A percentile compares a stretch with the other conserved stretches of the same genome.
Conservation (phyloP, 176 grass and related monocot species). For the Oryza meridionalis region DNA sequence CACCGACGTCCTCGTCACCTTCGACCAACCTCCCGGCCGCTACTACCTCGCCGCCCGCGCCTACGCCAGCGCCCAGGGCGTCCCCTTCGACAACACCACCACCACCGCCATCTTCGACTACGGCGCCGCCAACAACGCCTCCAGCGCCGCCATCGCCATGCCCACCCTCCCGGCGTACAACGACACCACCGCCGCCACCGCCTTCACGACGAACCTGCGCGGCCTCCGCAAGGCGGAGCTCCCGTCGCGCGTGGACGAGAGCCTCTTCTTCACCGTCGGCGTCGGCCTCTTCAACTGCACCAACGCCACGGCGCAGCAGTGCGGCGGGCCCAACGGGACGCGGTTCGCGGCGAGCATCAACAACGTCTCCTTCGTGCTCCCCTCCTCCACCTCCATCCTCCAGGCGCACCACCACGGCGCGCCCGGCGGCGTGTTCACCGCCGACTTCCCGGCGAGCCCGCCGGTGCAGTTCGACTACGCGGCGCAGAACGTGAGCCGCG, state of each 20-base stretch:
- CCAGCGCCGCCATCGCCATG: constrained; percentile 38
- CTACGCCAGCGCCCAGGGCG: constrained; percentile 79
- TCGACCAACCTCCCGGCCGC: constrained; percentile 50
- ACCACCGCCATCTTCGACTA: constrained; percentile 89
- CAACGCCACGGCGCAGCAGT: constrained; percentile 16
- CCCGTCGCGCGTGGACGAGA: constrained; percentile 58
- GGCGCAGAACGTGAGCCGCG: constrained; percentile 68
- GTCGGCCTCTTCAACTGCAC: constrained; percentile 80
- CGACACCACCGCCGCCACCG: constrained; percentile 63
- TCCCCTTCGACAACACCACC: constrained; percentile 95
- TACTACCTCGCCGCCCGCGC: constrained; percentile 87
- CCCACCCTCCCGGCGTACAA: constrained; percentile 82
- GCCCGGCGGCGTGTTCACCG: constrained; percentile 57
- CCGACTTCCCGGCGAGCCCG: constrained; percentile 74
- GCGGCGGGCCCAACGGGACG: constrained; percentile 77
- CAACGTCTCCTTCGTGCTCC: constrained; percentile 89
- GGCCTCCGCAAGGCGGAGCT: constrained; percentile 49
- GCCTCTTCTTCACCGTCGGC: constrained; percentile 92
- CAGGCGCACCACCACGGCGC: constrained; percentile 61
- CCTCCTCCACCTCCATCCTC: constrained; percentile 67
- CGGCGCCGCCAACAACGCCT: background rate
- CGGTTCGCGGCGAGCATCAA: constrained; percentile 89
- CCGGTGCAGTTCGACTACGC: constrained; percentile 87
- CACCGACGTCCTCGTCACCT: constrained; percentile 85
- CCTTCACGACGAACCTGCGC: constrained; percentile 61